These are phyloP conservation scores for Gynostemma pentaphyllum DNA, from an alignment of 306 rosid genomes.

Conservation along the genomic window DNA sequence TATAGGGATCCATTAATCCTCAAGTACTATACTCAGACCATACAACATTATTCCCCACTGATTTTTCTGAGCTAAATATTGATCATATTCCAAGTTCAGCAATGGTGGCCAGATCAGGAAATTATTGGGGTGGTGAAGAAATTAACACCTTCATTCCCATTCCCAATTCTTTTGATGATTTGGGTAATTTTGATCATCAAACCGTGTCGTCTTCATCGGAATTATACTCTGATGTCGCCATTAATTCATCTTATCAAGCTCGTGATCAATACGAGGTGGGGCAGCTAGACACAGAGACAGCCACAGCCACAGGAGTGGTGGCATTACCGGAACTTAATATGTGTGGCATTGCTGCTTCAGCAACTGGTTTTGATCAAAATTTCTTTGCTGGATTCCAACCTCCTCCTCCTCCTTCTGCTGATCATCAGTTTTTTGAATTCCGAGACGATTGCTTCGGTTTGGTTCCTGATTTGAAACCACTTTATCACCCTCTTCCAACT, in stretches of 20 bases:
- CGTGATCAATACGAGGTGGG: neutral
- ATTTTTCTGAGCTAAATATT: neutral
- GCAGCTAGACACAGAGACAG: too few species aligned
- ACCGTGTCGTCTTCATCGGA: neutral
- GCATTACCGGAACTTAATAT: neutral
- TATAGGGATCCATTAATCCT: slow-evolving; percentile 6
- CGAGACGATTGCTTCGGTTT: slow-evolving; percentile 5
- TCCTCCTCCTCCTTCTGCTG: too few species aligned
- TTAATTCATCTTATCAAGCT: neutral
- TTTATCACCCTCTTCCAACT: neutral
- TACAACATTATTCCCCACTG: neutral
- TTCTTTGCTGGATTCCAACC: neutral
- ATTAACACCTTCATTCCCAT: neutral
- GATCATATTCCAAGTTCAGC: neutral
- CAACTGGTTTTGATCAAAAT: neutral
- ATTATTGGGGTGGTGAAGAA: slow-evolving; percentile 6
- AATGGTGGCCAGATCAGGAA: neutral
- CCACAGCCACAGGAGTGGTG: neutral
- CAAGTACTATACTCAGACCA: neutral
- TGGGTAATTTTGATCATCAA: neutral
- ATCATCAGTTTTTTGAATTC: neutral
- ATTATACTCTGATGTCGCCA: neutral
- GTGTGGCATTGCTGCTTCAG: neutral
- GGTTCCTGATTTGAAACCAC: neutral
- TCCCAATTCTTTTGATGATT: neutral